These are phyloP conservation scores for Phytophthora idaei DNA, from an alignment of 352 stramenopile genomes.

Conservation along the genomic window DNA sequence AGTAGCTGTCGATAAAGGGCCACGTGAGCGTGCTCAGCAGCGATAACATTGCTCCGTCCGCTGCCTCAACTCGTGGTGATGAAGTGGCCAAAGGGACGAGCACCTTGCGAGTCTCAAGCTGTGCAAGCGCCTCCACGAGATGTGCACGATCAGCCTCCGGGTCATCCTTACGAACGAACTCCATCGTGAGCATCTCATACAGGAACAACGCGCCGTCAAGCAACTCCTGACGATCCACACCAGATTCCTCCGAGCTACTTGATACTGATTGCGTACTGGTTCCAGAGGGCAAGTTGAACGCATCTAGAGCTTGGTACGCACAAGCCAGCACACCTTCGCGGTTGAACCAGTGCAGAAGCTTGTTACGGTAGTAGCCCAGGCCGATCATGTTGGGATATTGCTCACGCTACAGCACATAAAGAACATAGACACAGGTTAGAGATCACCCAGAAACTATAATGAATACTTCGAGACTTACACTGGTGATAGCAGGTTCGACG, in stretches of 20 bases:
- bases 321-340: constrained; percentile 78
- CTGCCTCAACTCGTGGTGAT: constrained; percentile 24
- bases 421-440: constrained; percentile 10
- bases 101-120: constrained; percentile 52
- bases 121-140: constrained; percentile 48
- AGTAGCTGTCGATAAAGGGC: constrained; percentile 91
- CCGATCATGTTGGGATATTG: constrained; percentile 89
- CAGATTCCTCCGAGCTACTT: constrained; percentile 24
- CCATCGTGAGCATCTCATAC: constrained; percentile 77
- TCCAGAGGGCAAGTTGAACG: constrained; percentile 38
- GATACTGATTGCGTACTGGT: constrained; percentile 14
- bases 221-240: constrained; percentile 56
- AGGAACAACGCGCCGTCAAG: constrained; percentile 73
- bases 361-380: constrained; percentile 89
- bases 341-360: constrained; percentile 88
- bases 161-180: constrained; percentile 81
- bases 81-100: constrained; percentile 23
- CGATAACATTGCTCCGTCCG: constrained; percentile 51
- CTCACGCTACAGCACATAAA: constrained; percentile 52
- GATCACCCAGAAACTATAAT: constrained; percentile 2
- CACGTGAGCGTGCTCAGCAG: constrained; percentile 80
- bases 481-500: constrained; percentile 78
- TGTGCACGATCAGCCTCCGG: constrained; percentile 44
- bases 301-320: constrained; percentile 71
- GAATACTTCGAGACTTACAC: constrained; percentile 43